phyloP scores from a whole-genome alignment of 805 yeast genomes.

The Kuraishia floccosa region DNA sequence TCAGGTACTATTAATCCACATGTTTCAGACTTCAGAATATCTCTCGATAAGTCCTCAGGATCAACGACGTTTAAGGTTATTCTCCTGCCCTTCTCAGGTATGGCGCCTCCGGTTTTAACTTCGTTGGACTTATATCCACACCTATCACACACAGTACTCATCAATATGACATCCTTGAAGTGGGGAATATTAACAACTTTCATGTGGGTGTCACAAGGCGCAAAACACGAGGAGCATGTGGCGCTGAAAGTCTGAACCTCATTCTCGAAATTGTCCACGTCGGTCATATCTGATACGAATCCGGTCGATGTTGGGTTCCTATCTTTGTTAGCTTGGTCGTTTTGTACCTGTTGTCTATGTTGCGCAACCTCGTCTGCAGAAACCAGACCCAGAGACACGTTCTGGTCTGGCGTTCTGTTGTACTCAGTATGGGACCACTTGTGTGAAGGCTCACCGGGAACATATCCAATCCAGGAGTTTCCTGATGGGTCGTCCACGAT shows the following conservation, averaged over 20 bases:
- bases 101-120: conserved; percentile 96
- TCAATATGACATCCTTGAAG: conserved; percentile 92
- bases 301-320: conserved; percentile 36
- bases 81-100: conserved; percentile 75
- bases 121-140: conserved; percentile 97
- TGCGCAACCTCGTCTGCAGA: conserved; percentile 54
- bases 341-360: conserved; percentile 31
- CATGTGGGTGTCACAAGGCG: conserved; percentile 88
- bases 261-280: conserved; percentile 73
- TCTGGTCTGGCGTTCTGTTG: conserved; percentile 78
- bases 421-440: conserved; percentile 86
- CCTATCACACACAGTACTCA: conserved; percentile 86
- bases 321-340: conserved; percentile 9
- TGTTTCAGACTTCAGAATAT: conserved; percentile 88
- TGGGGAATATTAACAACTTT: conserved; percentile 94
- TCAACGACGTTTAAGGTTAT: conserved; percentile 71
- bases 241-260: conserved; percentile 93
- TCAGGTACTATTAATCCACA: conserved; percentile 84
- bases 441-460: conserved; percentile 79
- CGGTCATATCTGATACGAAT: conserved; percentile 59
- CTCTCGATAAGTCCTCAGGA: conserved; percentile 88
- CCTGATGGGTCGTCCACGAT: conserved; percentile 91
- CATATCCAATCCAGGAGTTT: conserved; percentile 88
- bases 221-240: conserved; percentile 82
- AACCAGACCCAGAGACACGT: conserved; percentile 71